Evolutionary conservation across 2,329 filamentous ascomycete genomes (phyloP).

Genomic region (Penicillium thymicola): DNA sequence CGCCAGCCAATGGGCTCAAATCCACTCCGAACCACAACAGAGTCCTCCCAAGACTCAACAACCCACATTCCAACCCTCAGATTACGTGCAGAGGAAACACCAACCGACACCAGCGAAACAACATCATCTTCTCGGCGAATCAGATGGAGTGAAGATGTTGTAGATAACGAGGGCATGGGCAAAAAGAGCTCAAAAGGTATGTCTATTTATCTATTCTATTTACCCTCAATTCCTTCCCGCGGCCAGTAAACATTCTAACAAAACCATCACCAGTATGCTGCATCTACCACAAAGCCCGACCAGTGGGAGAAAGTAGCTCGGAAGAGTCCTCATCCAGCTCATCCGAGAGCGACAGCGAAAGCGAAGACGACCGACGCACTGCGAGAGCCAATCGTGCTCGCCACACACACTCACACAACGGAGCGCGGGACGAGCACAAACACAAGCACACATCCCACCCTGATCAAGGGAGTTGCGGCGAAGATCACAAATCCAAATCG

Average conservation of each 20-base stretch:
- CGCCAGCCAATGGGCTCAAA: constrained; percentile 29
- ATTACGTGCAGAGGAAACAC: constrained; percentile 27
- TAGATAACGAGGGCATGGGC: constrained; percentile 93
- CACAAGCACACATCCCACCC: constrained; percentile 20
- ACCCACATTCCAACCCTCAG: constrained; percentile 31
- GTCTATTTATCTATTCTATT: constrained; percentile 5
- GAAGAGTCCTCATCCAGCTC: constrained; percentile 53
- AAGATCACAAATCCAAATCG: not conserved
- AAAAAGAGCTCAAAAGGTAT: constrained; percentile 92
- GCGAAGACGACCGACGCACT: constrained; percentile 28
- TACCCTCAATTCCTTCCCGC: not conserved
- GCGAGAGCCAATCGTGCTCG: constrained; percentile 1
- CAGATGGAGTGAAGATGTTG: constrained; percentile 86
- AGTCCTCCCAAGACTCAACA: constrained; percentile 17
- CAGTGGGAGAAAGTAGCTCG: constrained; percentile 73
- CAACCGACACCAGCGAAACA: constrained; percentile 9
- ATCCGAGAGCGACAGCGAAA: constrained; percentile 49
- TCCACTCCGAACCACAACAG: constrained; percentile 28
- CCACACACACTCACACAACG: constrained; percentile 17
- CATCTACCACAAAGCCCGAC: constrained; percentile 87
- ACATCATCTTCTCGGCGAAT: constrained; percentile 59
- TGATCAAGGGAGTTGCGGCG: constrained; percentile 18
- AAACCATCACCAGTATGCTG: constrained; percentile 73
- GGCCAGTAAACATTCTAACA: not conserved
- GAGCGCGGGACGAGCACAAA: constrained; percentile 18